phyloP scores from a whole-genome alignment of 352 stramenopile species.

The Globisporangium paroecandrum region DNA sequence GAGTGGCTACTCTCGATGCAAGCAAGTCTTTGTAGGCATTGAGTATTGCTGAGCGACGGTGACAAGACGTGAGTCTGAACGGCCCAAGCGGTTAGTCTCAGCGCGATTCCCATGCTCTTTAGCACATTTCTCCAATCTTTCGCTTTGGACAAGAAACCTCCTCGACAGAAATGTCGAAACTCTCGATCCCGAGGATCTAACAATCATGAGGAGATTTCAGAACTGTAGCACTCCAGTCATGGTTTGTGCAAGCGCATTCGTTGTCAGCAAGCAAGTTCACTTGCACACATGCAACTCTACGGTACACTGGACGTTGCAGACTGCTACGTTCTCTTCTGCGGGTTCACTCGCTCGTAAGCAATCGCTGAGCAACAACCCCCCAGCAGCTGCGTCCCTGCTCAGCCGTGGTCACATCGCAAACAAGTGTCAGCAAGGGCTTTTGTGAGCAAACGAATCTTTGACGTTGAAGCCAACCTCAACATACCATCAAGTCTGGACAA shows the following conservation, averaged over 20 bases:
- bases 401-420: neutral
- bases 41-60: too few species aligned
- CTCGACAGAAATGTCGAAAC: neutral
- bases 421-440: neutral
- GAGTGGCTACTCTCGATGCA: too few species aligned
- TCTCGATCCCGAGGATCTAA: neutral
- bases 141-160: neutral
- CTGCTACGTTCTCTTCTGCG: neutral
- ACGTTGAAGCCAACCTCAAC: neutral
- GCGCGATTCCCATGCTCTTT: too few species aligned
- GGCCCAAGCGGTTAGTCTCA: too few species aligned
- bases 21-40: too few species aligned
- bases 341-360: neutral
- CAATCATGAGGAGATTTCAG: neutral
- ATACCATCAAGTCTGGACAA: neutral
- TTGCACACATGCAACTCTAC: conserved; percentile 1
- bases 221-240: neutral
- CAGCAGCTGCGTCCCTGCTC: neutral
- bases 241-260: neutral
- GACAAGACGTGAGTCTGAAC: too few species aligned
- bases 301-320: neutral
- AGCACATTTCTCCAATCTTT: too few species aligned
- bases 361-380: neutral
- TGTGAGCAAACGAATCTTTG: neutral
- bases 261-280: neutral